Evolutionary conservation across 2,329 filamentous ascomycete genomes (phyloP).

Genomic region (Sporothrix phasma): DNA sequence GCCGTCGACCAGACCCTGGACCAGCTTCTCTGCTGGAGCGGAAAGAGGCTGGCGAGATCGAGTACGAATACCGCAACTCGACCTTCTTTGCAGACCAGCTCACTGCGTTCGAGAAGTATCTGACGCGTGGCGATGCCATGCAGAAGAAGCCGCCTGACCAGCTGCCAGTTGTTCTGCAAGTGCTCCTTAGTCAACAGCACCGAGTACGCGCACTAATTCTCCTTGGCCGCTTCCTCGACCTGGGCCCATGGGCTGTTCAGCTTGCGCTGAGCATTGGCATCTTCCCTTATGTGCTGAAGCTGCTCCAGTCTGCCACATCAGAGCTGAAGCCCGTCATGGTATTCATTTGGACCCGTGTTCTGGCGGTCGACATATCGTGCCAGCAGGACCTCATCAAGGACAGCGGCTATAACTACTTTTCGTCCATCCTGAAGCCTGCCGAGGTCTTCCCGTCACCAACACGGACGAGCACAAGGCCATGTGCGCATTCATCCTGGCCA

Average conservation of each 20-base stretch:
- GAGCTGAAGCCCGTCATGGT: constrained; percentile 98
- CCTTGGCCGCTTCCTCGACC: constrained; percentile 83
- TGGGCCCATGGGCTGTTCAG: constrained; percentile 98
- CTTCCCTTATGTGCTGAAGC: constrained; percentile 96
- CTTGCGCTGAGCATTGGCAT: constrained; percentile 95
- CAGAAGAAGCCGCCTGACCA: constrained; percentile 86
- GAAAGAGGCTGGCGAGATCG: constrained; percentile 59
- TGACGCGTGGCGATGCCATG: constrained; percentile 68
- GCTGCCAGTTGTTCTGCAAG: constrained; percentile 89
- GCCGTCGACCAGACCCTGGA: constrained; percentile 90
- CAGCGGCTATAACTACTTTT: constrained; percentile 95
- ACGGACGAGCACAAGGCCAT: constrained; percentile 93
- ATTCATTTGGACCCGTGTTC: constrained; percentile 94
- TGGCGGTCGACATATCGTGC: constrained; percentile 89
- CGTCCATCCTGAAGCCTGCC: constrained; percentile 76
- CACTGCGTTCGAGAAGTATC: constrained; percentile 93
- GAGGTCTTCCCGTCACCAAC: constrained; percentile 77
- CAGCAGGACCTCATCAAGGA: constrained; percentile 93
- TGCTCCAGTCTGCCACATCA: constrained; percentile 86
- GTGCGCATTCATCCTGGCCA: constrained; percentile 95
- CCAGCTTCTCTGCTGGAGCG: constrained; percentile 76
- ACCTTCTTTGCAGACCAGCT: constrained; percentile 95
- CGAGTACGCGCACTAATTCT: constrained; percentile 82
- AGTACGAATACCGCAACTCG: constrained; percentile 92
- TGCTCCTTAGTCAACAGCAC: constrained; percentile 91